Evolutionary conservation across 257 asterid species (phyloP).

Genomic region (Gentiana straminea): DNA sequence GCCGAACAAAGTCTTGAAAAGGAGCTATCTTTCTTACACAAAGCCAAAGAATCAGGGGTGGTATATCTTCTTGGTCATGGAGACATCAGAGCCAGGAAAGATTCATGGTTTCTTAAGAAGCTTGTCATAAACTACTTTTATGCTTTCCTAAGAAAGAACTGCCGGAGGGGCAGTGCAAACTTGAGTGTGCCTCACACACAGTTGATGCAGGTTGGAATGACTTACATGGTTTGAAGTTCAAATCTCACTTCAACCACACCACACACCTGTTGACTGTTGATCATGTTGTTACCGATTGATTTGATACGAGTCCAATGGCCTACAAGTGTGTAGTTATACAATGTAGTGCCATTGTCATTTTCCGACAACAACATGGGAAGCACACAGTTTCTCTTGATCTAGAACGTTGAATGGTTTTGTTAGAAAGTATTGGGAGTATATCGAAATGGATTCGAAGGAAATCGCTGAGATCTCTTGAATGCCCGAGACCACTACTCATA

Average conservation of each 20-base stretch:
- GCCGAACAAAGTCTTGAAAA: slow-evolving; percentile 76
- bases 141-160: slow-evolving; percentile 81
- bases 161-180: slow-evolving; percentile 78
- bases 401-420: no score
- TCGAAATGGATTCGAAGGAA: no score
- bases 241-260: background rate
- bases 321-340: no score
- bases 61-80: slow-evolving; percentile 95
- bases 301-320: no score
- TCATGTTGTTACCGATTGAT: no score
- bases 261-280: no score
- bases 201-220: slow-evolving; percentile 91
- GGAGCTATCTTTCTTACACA: slow-evolving; percentile 75
- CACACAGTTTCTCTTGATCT: no score
- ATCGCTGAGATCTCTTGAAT: no score
- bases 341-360: no score
- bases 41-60: slow-evolving; percentile 79
- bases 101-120: slow-evolving; percentile 90
- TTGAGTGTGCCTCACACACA: slow-evolving; percentile 85
- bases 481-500: no score
- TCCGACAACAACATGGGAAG: no score
- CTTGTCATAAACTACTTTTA: slow-evolving; percentile 82
- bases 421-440: no score
- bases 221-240: slow-evolving; percentile 72
- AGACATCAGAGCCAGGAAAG: slow-evolving; percentile 80